Evolutionary conservation across 345 rosid genomes (phyloP), one percentile per base, ranked within the genome.

Genomic region (Abelmoschus esculentus): DNA sequence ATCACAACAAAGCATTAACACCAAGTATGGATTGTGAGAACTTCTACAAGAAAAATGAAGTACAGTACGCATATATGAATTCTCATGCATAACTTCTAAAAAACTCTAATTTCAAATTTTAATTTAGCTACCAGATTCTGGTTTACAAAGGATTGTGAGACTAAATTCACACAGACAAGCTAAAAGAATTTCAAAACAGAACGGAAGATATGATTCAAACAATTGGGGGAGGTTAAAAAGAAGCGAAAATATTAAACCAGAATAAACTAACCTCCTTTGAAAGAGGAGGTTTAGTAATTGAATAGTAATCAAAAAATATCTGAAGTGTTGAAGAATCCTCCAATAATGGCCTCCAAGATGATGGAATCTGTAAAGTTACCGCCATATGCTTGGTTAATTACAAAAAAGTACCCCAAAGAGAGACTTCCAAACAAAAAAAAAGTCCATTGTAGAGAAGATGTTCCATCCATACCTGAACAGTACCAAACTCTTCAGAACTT

Each of bases 401-500:
- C 49, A 73, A 67, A 46, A 36, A 52, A 75, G 36, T 69, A n/a
- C 31, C 31, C 59, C 13, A 63, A 58, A 7, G 22, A 63, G 72
- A 46, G 7, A 62, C 56, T 70, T 66, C 63, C 56, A 61, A 55
- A 32, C 11, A 34, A n/a, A 10, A 62, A 66, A 14, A 47, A 61
- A 28, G 38, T 67, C 63, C 42, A 61, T 7, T 42, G 47, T 12
- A 14, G 8, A 19, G 36, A 69, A 55, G 19, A 56, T 56, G 49
- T 52, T 26, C 17, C 31, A 68, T 5, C 9, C 18, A 58, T 80
- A 92, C 99, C 99, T 92, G 99, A 78, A 96, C 92, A 34, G 98
- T 92, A 75, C 98, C 99, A 85, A 92, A 96, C 83, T 96, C 99
- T 77, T 92, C 98, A 38, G 99, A 90, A 75, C 97, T 90, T 86